These are phyloP conservation scores for Excoecaria cochinchinensis DNA, from an alignment of 345 rosid species.

Conservation along the genomic window DNA sequence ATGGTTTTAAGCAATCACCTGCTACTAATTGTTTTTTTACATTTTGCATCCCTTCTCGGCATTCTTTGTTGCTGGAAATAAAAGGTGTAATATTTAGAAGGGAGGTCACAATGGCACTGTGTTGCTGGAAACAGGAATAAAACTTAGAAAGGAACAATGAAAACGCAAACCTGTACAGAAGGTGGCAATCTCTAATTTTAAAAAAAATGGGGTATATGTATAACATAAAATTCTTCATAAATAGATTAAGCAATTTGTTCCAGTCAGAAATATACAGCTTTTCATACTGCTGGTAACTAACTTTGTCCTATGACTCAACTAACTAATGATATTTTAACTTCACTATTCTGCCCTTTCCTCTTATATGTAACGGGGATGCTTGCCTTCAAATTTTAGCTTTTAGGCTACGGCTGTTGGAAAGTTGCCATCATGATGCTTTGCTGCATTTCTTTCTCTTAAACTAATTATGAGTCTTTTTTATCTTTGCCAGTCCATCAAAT, in stretches of 20 bases:
- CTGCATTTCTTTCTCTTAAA: constrained; percentile 4
- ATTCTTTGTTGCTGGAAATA: not conserved
- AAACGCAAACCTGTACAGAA: not conserved
- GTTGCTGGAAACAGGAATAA: not conserved
- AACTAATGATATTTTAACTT: too few species aligned
- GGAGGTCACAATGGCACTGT: not conserved
- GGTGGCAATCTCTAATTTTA: not conserved
- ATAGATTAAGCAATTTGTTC: not conserved
- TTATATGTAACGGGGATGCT: too few species aligned
- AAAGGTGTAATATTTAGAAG: not conserved
- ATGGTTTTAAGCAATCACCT: not conserved
- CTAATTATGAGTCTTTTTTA: constrained; percentile 8
- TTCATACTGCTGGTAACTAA: too few species aligned
- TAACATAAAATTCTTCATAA: not conserved
- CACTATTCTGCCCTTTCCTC: too few species aligned
- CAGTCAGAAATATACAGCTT: too few species aligned
- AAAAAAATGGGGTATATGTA: not conserved
- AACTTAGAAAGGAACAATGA: not conserved
- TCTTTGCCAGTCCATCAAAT: constrained; percentile 56
- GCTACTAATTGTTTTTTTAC: not conserved
- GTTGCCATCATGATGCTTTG: not conserved
- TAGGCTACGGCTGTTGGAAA: not conserved
- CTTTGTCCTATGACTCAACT: too few species aligned
- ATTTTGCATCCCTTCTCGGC: not conserved
- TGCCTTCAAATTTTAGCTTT: not conserved